Percentiles rank a stretch among this genome's conserved stretches.
phyloP scores from a whole-genome alignment of 352 stramenopile species.

The Pythium monospermum region DNA sequence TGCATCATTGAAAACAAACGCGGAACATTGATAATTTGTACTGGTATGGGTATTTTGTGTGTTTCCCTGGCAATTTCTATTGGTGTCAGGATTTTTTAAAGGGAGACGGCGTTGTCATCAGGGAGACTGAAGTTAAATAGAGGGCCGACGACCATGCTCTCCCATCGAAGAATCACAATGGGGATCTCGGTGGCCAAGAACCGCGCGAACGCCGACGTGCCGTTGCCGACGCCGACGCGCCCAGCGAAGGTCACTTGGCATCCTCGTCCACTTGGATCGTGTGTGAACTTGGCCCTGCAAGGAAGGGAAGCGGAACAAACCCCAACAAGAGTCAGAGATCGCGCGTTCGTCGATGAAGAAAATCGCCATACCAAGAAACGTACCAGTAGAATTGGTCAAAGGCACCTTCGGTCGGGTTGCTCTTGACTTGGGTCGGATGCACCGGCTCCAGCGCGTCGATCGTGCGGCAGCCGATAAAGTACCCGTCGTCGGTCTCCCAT shows the following conservation, averaged over 20 bases:
- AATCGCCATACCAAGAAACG: background rate
- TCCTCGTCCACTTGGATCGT: constrained; percentile 1
- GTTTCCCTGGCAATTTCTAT: too few relatives aligned
- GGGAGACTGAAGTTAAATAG: constrained; percentile 20
- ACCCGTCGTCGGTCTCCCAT: constrained; percentile 21
- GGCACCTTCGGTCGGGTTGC: constrained; percentile 15
- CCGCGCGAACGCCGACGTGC: constrained; percentile 17
- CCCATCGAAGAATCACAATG: constrained; percentile 27
- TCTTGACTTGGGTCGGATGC: background rate
- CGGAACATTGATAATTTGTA: too few relatives aligned
- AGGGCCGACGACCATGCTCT: constrained; percentile 22
- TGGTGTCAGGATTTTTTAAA: background rate
- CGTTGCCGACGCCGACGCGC: constrained; percentile 21
- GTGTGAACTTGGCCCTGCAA: constrained; percentile 20
- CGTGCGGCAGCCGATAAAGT: constrained; percentile 24
- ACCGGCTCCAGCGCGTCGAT: constrained; percentile 17
- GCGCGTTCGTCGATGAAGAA: background rate
- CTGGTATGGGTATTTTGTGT: too few relatives aligned
- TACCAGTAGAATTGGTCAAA: constrained; percentile 33
- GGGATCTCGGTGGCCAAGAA: constrained; percentile 27
- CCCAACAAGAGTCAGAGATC: too few relatives aligned
- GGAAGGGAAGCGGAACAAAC: too few relatives aligned
- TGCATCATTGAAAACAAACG: too few relatives aligned
- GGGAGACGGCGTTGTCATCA: background rate
- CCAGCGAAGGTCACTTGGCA: constrained; percentile 24